These are phyloP conservation scores for Sporothrix globosa DNA, from an alignment of 2,329 filamentous ascomycete species.

Conservation along the genomic window DNA sequence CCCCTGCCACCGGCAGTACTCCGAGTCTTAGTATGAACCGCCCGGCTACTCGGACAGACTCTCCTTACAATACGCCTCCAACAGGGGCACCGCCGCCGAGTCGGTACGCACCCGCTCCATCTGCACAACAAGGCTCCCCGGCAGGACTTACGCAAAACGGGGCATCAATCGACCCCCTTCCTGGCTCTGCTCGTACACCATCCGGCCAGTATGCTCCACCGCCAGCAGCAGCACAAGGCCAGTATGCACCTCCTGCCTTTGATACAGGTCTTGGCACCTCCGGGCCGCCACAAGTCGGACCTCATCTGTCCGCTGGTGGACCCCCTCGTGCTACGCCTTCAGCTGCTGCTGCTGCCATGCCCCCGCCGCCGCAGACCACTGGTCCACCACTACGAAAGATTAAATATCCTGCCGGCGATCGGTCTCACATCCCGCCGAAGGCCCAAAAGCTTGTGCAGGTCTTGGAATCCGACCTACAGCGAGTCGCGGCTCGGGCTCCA, in stretches of 20 bases:
- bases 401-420: conserved; percentile 81
- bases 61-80: conserved; percentile 84
- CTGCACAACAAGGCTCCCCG: conserved; percentile 50
- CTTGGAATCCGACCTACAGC: conserved; percentile 81
- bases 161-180: conserved; percentile 41
- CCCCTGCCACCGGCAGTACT: conserved; percentile 44
- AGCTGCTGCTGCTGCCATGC: conserved; percentile 23
- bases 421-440: conserved; percentile 79
- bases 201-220: conserved; percentile 53
- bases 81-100: conserved; percentile 69
- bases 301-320: conserved; percentile 37
- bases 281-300: conserved; percentile 44
- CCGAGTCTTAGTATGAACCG: conserved; percentile 48
- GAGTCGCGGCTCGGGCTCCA: conserved; percentile 83
- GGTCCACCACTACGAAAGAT: conserved; percentile 58
- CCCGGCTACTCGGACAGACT: conserved; percentile 72
- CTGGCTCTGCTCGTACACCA: conserved; percentile 55
- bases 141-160: conserved; percentile 40
- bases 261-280: conserved; percentile 48
- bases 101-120: conserved; percentile 73
- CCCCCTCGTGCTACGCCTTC: conserved; percentile 46
- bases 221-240: conserved; percentile 39
- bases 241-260: conserved; percentile 65
- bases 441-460: conserved; percentile 81
- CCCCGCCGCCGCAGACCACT: conserved; percentile 50